Evolutionary conservation across 2,329 filamentous ascomycete genomes (phyloP).

Genomic region (Bisporella sp.): DNA sequence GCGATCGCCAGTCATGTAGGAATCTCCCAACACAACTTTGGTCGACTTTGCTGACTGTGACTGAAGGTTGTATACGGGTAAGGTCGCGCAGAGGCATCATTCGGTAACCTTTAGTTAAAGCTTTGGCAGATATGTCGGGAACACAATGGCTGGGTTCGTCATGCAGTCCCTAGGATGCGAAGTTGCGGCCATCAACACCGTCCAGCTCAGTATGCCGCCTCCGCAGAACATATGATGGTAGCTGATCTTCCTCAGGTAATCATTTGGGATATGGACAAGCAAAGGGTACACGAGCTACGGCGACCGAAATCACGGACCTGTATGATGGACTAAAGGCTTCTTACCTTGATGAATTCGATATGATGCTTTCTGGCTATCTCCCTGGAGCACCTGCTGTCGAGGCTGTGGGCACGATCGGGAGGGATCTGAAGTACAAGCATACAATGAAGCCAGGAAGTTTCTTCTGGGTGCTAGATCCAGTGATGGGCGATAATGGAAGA

Average conservation of each 20-base stretch:
- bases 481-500: conserved; percentile 94
- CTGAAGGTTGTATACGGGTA: conserved; percentile 66
- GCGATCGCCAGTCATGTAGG: conserved; percentile 94
- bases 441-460: conserved; percentile 63
- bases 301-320: conserved; percentile 75
- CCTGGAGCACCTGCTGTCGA: conserved; percentile 80
- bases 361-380: conserved; percentile 92
- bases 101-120: not conserved
- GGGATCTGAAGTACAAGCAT: conserved; percentile 66
- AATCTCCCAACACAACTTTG: conserved; percentile 14
- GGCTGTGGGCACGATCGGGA: conserved; percentile 76
- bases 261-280: conserved; percentile 89
- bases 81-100: conserved; percentile 29
- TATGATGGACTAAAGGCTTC: conserved; percentile 81
- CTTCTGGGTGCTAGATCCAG: conserved; percentile 96
- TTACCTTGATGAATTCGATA: conserved; percentile 81
- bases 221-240: not conserved
- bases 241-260: conserved; percentile 56
- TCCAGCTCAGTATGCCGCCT: conserved; percentile 77
- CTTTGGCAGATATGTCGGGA: conserved; percentile 77
- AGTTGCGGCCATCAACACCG: conserved; percentile 89
- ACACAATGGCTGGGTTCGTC: conserved; percentile 92
- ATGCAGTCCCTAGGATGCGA: conserved; percentile 93
- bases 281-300: conserved; percentile 75
- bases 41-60: not conserved